These are phyloP conservation scores for Clonostachys solani DNA, from an alignment of 2,329 filamentous ascomycete genomes.

Conservation along the genomic window DNA sequence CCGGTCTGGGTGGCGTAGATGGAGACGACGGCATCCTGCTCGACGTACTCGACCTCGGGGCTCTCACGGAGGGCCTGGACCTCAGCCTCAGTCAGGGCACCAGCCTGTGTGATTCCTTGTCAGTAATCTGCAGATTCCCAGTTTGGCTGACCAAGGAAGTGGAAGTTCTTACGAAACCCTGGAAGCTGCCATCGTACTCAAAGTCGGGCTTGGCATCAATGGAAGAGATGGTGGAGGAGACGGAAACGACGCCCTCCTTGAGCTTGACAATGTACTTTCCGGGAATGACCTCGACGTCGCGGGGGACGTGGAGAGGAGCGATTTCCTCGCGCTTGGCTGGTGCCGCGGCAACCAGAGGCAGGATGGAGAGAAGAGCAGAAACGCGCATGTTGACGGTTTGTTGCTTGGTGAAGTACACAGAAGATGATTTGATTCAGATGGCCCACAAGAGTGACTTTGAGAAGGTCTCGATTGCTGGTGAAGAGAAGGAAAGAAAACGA, in stretches of 20 bases:
- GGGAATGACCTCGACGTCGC: slow-evolving; percentile 19
- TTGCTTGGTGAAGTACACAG: background rate
- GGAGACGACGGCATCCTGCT: slow-evolving; percentile 23
- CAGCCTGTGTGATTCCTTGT: slow-evolving; percentile 3
- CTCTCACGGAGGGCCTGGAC: slow-evolving; percentile 15
- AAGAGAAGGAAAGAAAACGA: too few species aligned
- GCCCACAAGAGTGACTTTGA: too few species aligned
- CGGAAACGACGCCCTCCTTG: slow-evolving; percentile 14
- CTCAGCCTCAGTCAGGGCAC: slow-evolving; percentile 13
- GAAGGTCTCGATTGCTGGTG: too few species aligned
- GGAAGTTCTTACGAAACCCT: slow-evolving; percentile 11
- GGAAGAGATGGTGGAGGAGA: slow-evolving; percentile 14
- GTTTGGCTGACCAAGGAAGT: too few species aligned
- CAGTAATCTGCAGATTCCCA: too few species aligned
- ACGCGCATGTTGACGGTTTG: slow-evolving; percentile 19
- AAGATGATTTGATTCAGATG: too few species aligned
- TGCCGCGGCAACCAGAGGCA: slow-evolving; percentile 21
- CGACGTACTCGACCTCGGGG: slow-evolving; percentile 22
- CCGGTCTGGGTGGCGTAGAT: slow-evolving; percentile 24
- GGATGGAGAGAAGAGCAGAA: slow-evolving; percentile 22
- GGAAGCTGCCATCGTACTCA: slow-evolving; percentile 16
- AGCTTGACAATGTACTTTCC: slow-evolving; percentile 32
- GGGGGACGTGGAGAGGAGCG: slow-evolving; percentile 24
- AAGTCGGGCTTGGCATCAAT: slow-evolving; percentile 25
- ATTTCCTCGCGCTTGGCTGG: slow-evolving; percentile 21